Conservation (phyloP, 78 protist genomes). For the Dictyostelium brefeldianum region DNA sequence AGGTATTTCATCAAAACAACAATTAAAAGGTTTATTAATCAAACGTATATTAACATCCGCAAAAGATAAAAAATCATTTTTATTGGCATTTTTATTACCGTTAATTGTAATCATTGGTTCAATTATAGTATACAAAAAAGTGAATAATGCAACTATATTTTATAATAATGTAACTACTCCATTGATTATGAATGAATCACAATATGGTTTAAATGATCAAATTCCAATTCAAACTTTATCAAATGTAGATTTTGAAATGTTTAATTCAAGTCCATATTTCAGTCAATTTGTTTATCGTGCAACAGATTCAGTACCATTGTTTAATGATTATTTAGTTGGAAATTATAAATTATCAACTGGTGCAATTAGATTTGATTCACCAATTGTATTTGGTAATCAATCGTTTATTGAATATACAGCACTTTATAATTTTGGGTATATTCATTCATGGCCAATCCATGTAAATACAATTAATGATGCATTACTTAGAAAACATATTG, state of each 20-base stretch:
- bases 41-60: constrained; percentile 23
- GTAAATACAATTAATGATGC: constrained; percentile 40
- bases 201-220: not conserved
- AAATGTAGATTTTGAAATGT: not conserved
- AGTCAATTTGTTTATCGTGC: not conserved
- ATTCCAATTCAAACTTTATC: not conserved
- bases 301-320: not conserved
- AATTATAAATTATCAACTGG: constrained; percentile 18
- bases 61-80: constrained; percentile 37
- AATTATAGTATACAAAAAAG: constrained; percentile 41
- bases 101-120: constrained; percentile 29
- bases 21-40: constrained; percentile 43
- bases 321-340: constrained; percentile 4
- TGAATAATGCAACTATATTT: not conserved
- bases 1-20: constrained; percentile 22
- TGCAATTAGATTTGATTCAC: constrained; percentile 7
- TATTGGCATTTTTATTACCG: constrained; percentile 21
- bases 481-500: constrained; percentile 12
- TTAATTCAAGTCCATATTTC: not conserved
- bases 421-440: constrained; percentile 5
- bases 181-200: not conserved
- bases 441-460: constrained; percentile 43
- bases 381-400: not conserved
- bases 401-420: not conserved
- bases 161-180: constrained; percentile 22